These are phyloP conservation scores for Hypoxylon sp. DNA, from an alignment of 2,329 filamentous ascomycete genomes.

Conservation along the genomic window DNA sequence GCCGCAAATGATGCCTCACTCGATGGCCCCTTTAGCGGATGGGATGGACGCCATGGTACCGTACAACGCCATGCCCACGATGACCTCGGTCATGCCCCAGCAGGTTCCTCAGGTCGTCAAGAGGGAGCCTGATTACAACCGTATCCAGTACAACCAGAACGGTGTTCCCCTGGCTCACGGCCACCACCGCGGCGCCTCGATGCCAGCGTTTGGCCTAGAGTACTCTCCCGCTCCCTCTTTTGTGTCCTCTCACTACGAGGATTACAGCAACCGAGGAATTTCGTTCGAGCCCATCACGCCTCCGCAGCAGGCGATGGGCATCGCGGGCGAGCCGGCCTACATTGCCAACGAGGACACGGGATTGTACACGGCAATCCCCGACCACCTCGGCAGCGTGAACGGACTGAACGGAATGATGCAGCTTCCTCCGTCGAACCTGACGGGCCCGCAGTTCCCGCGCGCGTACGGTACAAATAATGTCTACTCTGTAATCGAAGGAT, in stretches of 20 bases:
- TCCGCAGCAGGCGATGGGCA: slow-evolving; percentile 84
- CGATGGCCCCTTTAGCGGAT: slow-evolving; percentile 66
- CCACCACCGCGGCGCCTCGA: slow-evolving; percentile 95
- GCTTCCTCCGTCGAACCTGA: slow-evolving; percentile 83
- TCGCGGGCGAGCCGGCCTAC: slow-evolving; percentile 90
- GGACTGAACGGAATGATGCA: slow-evolving; percentile 90
- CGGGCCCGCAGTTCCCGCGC: slow-evolving; percentile 79
- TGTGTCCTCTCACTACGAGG: slow-evolving; percentile 97
- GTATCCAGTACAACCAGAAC: slow-evolving; percentile 90
- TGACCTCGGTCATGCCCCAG: slow-evolving; percentile 73
- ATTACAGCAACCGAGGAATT: slow-evolving; percentile 95
- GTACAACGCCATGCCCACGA: slow-evolving; percentile 72
- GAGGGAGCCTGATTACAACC: slow-evolving; percentile 84
- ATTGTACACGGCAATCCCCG: slow-evolving; percentile 92
- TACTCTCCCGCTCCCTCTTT: slow-evolving; percentile 98
- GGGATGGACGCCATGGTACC: slow-evolving; percentile 77
- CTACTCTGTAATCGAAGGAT: slow-evolving; percentile 96
- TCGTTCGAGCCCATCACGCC: slow-evolving; percentile 98
- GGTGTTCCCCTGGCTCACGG: slow-evolving; percentile 82
- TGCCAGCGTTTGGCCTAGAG: slow-evolving; percentile 93
- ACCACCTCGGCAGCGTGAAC: slow-evolving; percentile 76
- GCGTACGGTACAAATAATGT: slow-evolving; percentile 79
- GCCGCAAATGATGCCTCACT: slow-evolving; percentile 75
- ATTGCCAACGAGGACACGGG: slow-evolving; percentile 98
- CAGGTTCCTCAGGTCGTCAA: slow-evolving; percentile 73